Evolutionary conservation across 176 grass and related monocot species (phyloP).

Genomic region (Ananas comosus): DNA sequence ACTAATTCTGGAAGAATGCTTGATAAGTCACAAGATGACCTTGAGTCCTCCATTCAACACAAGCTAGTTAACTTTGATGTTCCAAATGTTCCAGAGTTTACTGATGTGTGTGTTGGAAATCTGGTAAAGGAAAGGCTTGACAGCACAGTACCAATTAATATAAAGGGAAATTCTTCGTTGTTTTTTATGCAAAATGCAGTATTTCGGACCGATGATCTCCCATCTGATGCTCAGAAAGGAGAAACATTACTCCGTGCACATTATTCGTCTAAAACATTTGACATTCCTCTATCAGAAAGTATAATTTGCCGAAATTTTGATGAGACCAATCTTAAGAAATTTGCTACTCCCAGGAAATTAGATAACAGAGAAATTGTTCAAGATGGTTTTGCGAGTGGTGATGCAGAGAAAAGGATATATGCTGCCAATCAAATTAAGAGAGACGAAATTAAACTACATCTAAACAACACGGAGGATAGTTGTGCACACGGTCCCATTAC

Average conservation of each 20-base stretch:
- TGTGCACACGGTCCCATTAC: neutral
- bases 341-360: slow-evolving; percentile 19
- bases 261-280: slow-evolving; percentile 8
- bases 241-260: slow-evolving; percentile 4
- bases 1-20: neutral
- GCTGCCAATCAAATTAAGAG: slow-evolving; percentile 1
- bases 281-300: slow-evolving; percentile 32
- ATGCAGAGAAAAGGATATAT: neutral
- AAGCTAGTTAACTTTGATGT: slow-evolving; percentile 12
- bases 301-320: slow-evolving; percentile 26
- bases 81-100: neutral
- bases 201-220: neutral
- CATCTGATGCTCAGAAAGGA: slow-evolving; percentile 2
- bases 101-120: slow-evolving; percentile 1
- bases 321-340: slow-evolving; percentile 15
- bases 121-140: neutral
- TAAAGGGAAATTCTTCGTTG: slow-evolving; percentile 11
- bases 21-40: neutral
- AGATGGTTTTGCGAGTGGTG: neutral
- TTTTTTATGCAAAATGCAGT: slow-evolving; percentile 5
- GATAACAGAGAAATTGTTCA: slow-evolving; percentile 1
- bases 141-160: neutral
- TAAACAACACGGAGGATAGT: slow-evolving; percentile 2
- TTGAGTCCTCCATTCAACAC: neutral
- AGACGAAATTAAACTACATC: slow-evolving; percentile 3